Evolutionary conservation across 805 yeast species (phyloP).

Genomic region (Yarrowia osloensis): DNA sequence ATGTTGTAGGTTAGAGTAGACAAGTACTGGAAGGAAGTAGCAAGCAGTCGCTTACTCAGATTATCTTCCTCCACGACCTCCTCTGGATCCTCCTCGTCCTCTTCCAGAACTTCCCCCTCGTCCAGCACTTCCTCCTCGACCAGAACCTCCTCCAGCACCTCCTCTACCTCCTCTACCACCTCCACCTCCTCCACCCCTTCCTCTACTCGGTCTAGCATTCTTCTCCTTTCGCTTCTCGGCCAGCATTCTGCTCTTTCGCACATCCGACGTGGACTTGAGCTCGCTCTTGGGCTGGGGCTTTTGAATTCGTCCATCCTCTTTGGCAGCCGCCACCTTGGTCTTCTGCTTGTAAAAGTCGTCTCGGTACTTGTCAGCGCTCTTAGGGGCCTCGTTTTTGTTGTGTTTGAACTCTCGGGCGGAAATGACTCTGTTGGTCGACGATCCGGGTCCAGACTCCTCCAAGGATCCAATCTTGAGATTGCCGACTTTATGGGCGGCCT

Average conservation of each 20-base stretch:
- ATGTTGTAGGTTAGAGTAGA: no score
- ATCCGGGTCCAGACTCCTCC: conserved; percentile 46
- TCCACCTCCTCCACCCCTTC: conserved; percentile 1
- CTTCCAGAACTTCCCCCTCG: no score
- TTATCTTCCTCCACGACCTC: not conserved
- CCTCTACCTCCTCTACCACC: not conserved
- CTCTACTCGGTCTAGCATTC: conserved; percentile 75
- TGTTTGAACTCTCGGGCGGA: conserved; percentile 57
- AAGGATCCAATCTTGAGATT: conserved; percentile 56
- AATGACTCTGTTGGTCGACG: conserved; percentile 41
- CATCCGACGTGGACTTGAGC: conserved; percentile 67
- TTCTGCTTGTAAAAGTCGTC: conserved; percentile 83
- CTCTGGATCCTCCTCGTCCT: no score
- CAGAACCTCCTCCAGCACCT: no score
- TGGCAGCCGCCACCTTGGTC: conserved; percentile 77
- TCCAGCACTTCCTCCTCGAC: no score
- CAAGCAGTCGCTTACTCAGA: no score
- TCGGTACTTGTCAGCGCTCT: conserved; percentile 83
- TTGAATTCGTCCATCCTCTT: conserved; percentile 58
- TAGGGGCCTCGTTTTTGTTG: conserved; percentile 75
- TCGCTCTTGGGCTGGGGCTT: conserved; percentile 45
- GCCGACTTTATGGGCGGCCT: conserved; percentile 59
- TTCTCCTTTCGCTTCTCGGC: conserved; percentile 77
- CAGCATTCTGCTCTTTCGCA: conserved; percentile 70
- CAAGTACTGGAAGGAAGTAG: no score